Percentiles rank a stretch among this genome's conserved stretches.
Conservation (phyloP, 129 eudicot genomes). For the Saposhnikovia divaricata region DNA sequence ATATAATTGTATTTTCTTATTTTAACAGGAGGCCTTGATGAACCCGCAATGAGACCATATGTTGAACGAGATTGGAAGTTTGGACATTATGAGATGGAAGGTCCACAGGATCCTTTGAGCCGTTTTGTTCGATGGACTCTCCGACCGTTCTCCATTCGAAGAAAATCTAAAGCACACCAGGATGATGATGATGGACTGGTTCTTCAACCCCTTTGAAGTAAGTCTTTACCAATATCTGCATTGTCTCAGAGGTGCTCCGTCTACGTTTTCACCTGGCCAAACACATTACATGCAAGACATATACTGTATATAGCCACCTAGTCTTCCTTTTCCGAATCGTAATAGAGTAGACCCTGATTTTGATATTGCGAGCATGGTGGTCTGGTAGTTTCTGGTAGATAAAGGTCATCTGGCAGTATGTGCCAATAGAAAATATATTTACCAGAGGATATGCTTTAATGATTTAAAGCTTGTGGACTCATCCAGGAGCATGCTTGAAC, state of each 20-base stretch:
- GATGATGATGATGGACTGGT: slow-evolving; percentile 40
- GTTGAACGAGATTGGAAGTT: slow-evolving; percentile 81
- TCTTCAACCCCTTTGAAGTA: slow-evolving; percentile 33
- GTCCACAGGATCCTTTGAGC: slow-evolving; percentile 81
- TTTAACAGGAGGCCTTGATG: slow-evolving; percentile 82
- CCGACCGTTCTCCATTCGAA: slow-evolving; percentile 34
- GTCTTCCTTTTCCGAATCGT: not conserved
- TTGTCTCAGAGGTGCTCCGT: not conserved
- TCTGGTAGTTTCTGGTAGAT: not conserved
- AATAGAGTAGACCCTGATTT: not conserved
- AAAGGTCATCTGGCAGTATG: not conserved
- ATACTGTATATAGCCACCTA: not conserved
- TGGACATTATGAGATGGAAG: slow-evolving; percentile 97
- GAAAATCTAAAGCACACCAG: slow-evolving; percentile 36
- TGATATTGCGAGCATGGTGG: not conserved
- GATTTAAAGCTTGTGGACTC: not conserved
- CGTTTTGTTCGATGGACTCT: slow-evolving; percentile 47
- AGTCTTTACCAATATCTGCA: slow-evolving; percentile 8
- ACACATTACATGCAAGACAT: not conserved
- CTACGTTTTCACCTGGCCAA: not conserved
- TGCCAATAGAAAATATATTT: not conserved
- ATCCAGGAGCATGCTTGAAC: not conserved
- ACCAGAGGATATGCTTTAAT: not conserved
- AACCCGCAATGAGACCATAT: slow-evolving; percentile 58
- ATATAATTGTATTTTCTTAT: not conserved